Conservation (phyloP, 2,329 filamentous ascomycete species). For the Fusarium nanum region DNA sequence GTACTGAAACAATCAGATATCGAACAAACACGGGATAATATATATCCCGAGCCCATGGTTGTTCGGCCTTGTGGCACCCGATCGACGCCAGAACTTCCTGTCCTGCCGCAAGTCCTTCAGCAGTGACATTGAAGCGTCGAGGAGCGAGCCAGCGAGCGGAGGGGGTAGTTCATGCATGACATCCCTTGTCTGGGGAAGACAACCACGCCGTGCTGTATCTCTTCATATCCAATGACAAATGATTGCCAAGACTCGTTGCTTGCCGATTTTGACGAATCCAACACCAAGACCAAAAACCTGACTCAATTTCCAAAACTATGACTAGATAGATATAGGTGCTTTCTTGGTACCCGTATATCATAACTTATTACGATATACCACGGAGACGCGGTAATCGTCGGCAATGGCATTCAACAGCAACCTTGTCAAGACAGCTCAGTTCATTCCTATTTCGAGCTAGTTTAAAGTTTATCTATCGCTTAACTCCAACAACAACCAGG, state of each 20-base stretch:
- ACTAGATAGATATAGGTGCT: constrained; percentile 8
- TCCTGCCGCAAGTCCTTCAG: constrained; percentile 19
- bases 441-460: constrained; percentile 31
- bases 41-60: not conserved
- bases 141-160: constrained; percentile 20
- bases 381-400: constrained; percentile 8
- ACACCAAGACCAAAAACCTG: constrained; percentile 3
- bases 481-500: constrained; percentile 91
- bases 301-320: constrained; percentile 17
- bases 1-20: not conserved
- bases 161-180: constrained; percentile 46
- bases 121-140: constrained; percentile 21
- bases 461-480: constrained; percentile 60
- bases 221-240: constrained; percentile 10
- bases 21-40: not conserved
- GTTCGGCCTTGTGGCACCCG: constrained; percentile 13
- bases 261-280: constrained; percentile 20
- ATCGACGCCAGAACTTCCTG: constrained; percentile 20
- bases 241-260: constrained; percentile 20
- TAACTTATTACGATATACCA: not conserved
- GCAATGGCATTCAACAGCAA: constrained; percentile 7
- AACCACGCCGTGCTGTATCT: constrained; percentile 17
- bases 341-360: not conserved
- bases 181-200: constrained; percentile 34
- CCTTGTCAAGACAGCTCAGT: constrained; percentile 10